A percentile compares a stretch with the other conserved stretches of the same genome.
Evolutionary conservation across 2,329 filamentous ascomycete species (phyloP).

Genomic region (Fusarium globosum): DNA sequence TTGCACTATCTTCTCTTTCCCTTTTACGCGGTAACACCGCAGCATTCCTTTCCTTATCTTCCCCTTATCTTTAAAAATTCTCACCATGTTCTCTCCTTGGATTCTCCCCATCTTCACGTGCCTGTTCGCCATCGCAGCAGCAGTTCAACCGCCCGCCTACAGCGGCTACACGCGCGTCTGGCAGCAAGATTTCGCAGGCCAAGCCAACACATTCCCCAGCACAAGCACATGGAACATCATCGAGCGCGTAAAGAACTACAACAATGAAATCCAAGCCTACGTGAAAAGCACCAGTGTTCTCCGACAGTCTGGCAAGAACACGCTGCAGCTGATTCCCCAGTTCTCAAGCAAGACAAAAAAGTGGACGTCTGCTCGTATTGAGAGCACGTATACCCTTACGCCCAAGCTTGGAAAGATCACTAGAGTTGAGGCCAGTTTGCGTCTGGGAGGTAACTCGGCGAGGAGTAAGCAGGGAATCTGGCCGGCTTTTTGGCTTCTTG

Average conservation of each 20-base stretch:
- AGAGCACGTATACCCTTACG: conserved; percentile 60
- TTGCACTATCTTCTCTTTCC: neutral
- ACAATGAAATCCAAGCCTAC: conserved; percentile 65
- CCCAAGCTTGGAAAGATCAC: conserved; percentile 59
- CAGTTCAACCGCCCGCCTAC: conserved; percentile 54
- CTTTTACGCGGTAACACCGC: conserved; percentile 16
- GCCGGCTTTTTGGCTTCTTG: conserved; percentile 70
- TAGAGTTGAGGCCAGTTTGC: conserved; percentile 58
- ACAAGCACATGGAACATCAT: conserved; percentile 56
- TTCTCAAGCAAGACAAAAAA: conserved; percentile 47
- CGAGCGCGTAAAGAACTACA: conserved; percentile 55
- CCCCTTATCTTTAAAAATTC: neutral
- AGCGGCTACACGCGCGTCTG: conserved; percentile 54
- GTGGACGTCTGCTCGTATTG: conserved; percentile 69
- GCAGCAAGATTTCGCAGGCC: conserved; percentile 57
- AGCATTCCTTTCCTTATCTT: neutral
- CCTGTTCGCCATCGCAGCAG: conserved; percentile 49
- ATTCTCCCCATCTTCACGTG: conserved; percentile 45
- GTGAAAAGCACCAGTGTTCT: conserved; percentile 58
- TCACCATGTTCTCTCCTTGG: conserved; percentile 40
- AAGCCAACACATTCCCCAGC: conserved; percentile 49
- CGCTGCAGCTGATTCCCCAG: conserved; percentile 63
- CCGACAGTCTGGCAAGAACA: conserved; percentile 61
- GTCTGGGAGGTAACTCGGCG: conserved; percentile 56
- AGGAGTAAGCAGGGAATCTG: conserved; percentile 64